Percentiles rank a stretch among this genome's conserved stretches.
Conservation (phyloP, 768 basidiomycete genomes). For the Mrakia frigida region DNA sequence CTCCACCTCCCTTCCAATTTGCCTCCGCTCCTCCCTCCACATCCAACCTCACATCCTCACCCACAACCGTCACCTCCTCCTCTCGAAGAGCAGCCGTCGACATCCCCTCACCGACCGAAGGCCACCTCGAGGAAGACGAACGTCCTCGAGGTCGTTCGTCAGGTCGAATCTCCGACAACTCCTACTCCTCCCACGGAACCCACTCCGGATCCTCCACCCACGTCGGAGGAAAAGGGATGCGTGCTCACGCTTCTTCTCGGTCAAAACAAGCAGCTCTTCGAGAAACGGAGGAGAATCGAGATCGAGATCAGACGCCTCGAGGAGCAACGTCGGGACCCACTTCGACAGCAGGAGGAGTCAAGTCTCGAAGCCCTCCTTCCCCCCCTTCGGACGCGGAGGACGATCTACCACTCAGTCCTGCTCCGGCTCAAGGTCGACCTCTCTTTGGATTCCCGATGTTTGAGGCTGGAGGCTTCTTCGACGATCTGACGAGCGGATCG, state of each 20-base stretch:
- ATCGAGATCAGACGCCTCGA: background rate
- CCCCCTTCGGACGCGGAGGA: background rate
- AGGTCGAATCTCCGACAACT: slow-evolving; percentile 2
- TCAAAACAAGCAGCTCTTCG: background rate
- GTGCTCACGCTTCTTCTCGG: background rate
- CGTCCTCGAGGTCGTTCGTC: slow-evolving; percentile 24
- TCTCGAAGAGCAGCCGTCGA: background rate
- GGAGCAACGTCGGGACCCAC: background rate
- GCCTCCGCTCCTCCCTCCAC: background rate
- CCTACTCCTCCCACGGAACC: background rate
- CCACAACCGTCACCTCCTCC: background rate
- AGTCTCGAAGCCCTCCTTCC: no score
- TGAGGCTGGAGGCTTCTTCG: background rate
- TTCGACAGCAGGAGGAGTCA: background rate
- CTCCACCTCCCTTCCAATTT: background rate
- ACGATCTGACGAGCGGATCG: background rate
- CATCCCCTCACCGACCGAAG: background rate
- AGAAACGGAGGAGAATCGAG: background rate
- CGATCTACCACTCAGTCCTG: background rate
- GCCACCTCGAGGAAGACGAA: slow-evolving; percentile 16
- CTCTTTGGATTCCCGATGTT: background rate
- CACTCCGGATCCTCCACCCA: background rate
- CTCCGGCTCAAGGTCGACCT: background rate
- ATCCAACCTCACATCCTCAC: background rate
- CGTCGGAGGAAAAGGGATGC: background rate